Base-by-base conservation (phyloP, 2,329 filamentous ascomycete genomes). In the Ramichloridium luteum region DNA sequence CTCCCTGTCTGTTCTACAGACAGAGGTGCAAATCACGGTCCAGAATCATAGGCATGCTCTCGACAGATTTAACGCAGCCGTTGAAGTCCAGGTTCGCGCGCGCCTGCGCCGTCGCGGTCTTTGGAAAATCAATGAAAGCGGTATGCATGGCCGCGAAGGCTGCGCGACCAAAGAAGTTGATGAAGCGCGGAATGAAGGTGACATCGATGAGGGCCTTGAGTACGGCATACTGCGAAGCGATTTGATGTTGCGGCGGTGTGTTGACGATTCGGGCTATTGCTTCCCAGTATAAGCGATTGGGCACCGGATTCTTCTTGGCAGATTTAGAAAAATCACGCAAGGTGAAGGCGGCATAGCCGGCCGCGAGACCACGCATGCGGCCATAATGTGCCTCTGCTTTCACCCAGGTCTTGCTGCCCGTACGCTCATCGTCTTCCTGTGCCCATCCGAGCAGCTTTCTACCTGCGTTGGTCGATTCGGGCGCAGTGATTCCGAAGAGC, bases 301-400 rank as follows among this genome's bases (percentile, higher is more conserved):
- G 85, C 57, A 73, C 90, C 0, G 78, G 85, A 45, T 86, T 92
- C 13, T 52, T 49, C 13, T 52, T 86, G 27, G 62, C 64, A 41
- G 75, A 75, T 41, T 72, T 77, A 40, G 72, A 72, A 50, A 92
- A 93, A 53, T 92, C 83, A 28, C 88, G 76, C 6, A 94, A 64
- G 1, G 83, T 74, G 22, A 96, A 67, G 1, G 86, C 74, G 0
- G 85, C 82, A 50, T 80, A 98, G 0, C 88, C 88, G 3, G 80
- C 78, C 1, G 76, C 84, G 1, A 94, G 64, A 0, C 85, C 88
- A 3, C 74, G 77, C 78, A 93, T 88, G 37, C 80, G 73, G 52
- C 86, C 79, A 45, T 73, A 72, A 57, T 94, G 85, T 46, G 81
- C 76, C 2, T 66, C 60, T 8, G 26, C 31, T 5, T 9, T 18